Percentiles rank a stretch among this genome's conserved stretches.
Conservation (phyloP, 176 grass and related monocot species). For the Aegilops tauschii region DNA sequence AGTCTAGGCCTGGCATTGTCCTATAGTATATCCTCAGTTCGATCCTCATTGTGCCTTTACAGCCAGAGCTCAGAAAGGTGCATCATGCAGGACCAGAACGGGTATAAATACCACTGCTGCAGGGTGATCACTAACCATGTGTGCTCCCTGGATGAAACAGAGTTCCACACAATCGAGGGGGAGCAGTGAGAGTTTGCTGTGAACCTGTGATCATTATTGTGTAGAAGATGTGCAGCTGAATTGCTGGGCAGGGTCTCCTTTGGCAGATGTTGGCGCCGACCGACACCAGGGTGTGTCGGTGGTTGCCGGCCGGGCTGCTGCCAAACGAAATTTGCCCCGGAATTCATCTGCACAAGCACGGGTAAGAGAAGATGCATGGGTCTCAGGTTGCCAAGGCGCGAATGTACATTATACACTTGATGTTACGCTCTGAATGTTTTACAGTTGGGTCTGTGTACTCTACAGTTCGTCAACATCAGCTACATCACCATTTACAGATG, state of each 20-base stretch:
- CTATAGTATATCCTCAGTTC: slow-evolving; percentile 21
- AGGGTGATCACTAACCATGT: not conserved
- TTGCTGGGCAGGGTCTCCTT: slow-evolving; percentile 49
- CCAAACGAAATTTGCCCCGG: slow-evolving; percentile 57
- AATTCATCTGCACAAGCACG: slow-evolving; percentile 40
- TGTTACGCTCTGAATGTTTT: slow-evolving; percentile 20
- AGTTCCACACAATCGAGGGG: not conserved
- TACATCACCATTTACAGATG: slow-evolving; percentile 5
- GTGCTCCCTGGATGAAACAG: not conserved
- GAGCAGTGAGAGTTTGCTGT: not conserved
- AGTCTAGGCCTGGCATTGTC: slow-evolving; percentile 3
- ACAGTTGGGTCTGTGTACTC: not conserved
- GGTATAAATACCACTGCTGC: slow-evolving; percentile 24
- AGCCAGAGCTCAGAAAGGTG: not conserved
- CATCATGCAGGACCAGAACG: not conserved
- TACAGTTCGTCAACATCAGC: not conserved
- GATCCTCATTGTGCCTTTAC: not conserved
- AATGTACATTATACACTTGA: not conserved
- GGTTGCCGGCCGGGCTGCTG: not conserved
- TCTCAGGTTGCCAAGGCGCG: not conserved
- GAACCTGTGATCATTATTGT: not conserved
- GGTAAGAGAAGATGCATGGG: not conserved
- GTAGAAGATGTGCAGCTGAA: slow-evolving; percentile 37
- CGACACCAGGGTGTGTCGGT: not conserved
- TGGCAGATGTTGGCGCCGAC: slow-evolving; percentile 9